A percentile compares a stretch with the other conserved stretches of the same genome.
These are phyloP conservation scores for Talaromyces sp. DNA, from an alignment of 2,329 filamentous ascomycete genomes.

Conservation along the genomic window DNA sequence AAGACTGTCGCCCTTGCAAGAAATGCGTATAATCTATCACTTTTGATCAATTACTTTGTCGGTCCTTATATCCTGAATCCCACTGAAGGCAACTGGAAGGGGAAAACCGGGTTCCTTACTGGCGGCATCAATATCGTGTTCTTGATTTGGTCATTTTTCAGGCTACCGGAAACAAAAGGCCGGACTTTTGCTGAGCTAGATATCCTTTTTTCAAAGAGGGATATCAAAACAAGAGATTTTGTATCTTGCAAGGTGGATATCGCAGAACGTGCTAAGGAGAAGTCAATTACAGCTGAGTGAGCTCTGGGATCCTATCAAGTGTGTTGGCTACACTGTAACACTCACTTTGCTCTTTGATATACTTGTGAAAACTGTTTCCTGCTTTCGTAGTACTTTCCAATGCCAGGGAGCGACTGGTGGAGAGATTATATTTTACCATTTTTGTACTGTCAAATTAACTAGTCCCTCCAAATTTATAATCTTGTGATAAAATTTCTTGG, in stretches of 20 bases:
- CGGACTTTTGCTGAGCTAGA: conserved; percentile 36
- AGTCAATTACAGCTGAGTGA: background rate
- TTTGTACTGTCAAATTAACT: background rate
- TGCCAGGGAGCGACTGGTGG: background rate
- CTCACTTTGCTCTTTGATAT: background rate
- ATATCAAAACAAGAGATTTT: conserved; percentile 6
- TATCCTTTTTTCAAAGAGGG: conserved; percentile 56
- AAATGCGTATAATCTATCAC: conserved; percentile 34
- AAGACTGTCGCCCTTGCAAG: conserved; percentile 42
- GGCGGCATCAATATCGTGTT: conserved; percentile 14
- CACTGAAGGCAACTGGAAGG: conserved; percentile 20
- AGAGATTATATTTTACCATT: background rate
- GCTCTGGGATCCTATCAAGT: background rate
- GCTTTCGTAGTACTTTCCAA: background rate
- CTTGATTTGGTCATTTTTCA: conserved; percentile 9
- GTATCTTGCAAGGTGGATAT: conserved; percentile 3
- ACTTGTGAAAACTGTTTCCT: background rate
- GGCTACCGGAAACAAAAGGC: conserved; percentile 26
- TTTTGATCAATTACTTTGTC: conserved; percentile 35
- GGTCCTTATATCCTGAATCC: conserved; percentile 38
- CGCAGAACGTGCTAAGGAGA: background rate
- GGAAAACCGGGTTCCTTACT: conserved; percentile 27
- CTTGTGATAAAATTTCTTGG: background rate
- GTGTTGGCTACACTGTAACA: background rate
- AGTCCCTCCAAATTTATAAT: background rate